These are phyloP conservation scores for Ceratobasidium sp. DNA, from an alignment of 1,284 basidiomycete species.

Conservation along the genomic window DNA sequence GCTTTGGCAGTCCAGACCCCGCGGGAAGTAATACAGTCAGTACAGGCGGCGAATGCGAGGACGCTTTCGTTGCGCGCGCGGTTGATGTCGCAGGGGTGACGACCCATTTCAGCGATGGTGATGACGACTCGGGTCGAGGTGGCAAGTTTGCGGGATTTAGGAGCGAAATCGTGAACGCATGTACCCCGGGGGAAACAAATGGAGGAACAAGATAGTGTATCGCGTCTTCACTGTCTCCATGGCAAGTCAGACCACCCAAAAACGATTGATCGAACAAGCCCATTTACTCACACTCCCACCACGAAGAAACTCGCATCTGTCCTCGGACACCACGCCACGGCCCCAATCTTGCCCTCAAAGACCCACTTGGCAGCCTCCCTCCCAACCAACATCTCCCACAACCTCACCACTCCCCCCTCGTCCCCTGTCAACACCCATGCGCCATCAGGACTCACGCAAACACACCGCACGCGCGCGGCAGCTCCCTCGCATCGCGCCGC, in stretches of 20 bases:
- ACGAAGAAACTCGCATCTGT: slow-evolving; percentile 86
- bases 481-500: slow-evolving; percentile 82
- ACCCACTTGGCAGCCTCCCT: slow-evolving; percentile 92
- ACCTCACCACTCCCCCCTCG: slow-evolving; percentile 86
- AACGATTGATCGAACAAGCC: slow-evolving; percentile 25
- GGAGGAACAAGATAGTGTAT: slow-evolving; percentile 89
- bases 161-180: slow-evolving; percentile 73
- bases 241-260: slow-evolving; percentile 2
- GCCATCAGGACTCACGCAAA: slow-evolving; percentile 89
- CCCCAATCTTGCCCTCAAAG: slow-evolving; percentile 84
- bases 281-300: slow-evolving; percentile 78
- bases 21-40: slow-evolving; percentile 71
- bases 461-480: slow-evolving; percentile 76
- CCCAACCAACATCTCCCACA: slow-evolving; percentile 97
- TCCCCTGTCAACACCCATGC: slow-evolving; percentile 94
- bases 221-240: slow-evolving; percentile 74
- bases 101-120: slow-evolving; percentile 75
- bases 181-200: slow-evolving; percentile 71
- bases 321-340: slow-evolving; percentile 95
- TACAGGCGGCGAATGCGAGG: slow-evolving; percentile 68
- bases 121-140: slow-evolving; percentile 70
- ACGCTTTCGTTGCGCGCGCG: slow-evolving; percentile 59
- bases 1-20: slow-evolving; percentile 82
- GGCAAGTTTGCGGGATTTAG: slow-evolving; percentile 76
- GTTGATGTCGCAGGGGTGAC: slow-evolving; percentile 59